Base-by-base conservation (phyloP, 768 basidiomycete genomes). In the Boletus reticulatus region DNA sequence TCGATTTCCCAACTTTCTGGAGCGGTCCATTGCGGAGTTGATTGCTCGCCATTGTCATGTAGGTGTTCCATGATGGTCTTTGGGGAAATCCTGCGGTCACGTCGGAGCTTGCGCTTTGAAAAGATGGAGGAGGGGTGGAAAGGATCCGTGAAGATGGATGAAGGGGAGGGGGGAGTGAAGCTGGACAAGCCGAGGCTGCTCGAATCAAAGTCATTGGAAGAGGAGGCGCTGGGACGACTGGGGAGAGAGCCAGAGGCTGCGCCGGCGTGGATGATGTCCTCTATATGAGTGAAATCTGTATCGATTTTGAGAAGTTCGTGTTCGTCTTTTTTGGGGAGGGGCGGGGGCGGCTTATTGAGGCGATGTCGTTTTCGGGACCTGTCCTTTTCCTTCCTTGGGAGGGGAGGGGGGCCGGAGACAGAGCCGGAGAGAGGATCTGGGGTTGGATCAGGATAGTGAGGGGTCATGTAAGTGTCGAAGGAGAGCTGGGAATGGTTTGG, bases 1-100 rank as follows among this genome's bases (percentile, higher is more conserved):
- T 81, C 80, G 14, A 89, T 85, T 1, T 78, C 85, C 89, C 90
- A 92, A 52, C 88, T 89, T 64, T 91, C 82, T 1, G 90, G 90
- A 6, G 90, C 75, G 3, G 71, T 80, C 90, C 90, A 92, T 20
- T 71, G 75, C 64, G 59, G 74, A 59, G 47, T 68, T 51, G 63
- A 27, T 9, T 56, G 52, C n/a, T 48, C 58, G 8, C 14, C 24
- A n/a, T 55, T 55, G 34, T 67, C 49, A 22, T 53, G 53, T 6
- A 60, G 43, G 9, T 31, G 36, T 24, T 39, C 50, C 4, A 56
- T 41, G 47, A 54, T 58, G 4, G 78, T 78, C 64, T 80, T 85
- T 1, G 84, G 84, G 2, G 84, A 85, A 14, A 85, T 72, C 56
- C 75, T 81, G 12, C 76, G 74, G 39, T 70, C 61, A 52, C 68